Evolutionary conservation across 345 rosid species (phyloP), one percentile per base, ranked within the genome.

Genomic region (Xanthoceras sorbifolium): DNA sequence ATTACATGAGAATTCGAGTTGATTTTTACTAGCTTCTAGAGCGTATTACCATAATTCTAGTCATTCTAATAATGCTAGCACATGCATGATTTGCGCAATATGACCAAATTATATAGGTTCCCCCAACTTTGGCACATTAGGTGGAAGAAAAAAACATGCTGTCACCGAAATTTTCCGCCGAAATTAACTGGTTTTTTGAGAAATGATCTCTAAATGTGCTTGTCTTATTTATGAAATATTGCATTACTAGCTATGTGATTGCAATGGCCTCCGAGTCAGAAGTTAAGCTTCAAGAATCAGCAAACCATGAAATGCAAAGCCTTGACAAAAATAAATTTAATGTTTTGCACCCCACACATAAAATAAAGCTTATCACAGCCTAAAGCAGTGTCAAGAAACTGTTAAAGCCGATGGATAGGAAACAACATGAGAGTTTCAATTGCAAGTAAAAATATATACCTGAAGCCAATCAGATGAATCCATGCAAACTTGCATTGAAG

Each of bases 381-480:
- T 59, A 8, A 60, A 17, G 66, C 32, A 38, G 2, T 38, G 12
- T 26, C 15, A 5, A 48, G 1, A 73, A 73, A 42, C 44, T 44
- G 69, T 20, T 46, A 20, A 48, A 29, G 52, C 73, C 9, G 31
- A 64, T 40, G 42, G 48, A 52, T 22, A 76, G 10, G 54, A 54
- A 64, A n/a, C n/a, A 38, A 9, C 15, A 40, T 32, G 31, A n/a
- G 18, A 48, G n/a, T 28, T 70, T 20, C 7, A 40, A 84, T 64
- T 64, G 73, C 66, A 60, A 62, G 59, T 71, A 38, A 55, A 25
- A 40, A n/a, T 42, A 12, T 67, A 20, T 79, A 93, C 99, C 96
- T 93, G 98, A 29, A 95, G 88, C 99, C 98, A 95, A 34, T 93
- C 97, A 50, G 96, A 71, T 55, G 97, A 92, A 83, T 95, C 98